Percentiles rank a stretch among this genome's conserved stretches.
phyloP scores from a whole-genome alignment of 2,329 filamentous ascomycete genomes.

The Zymoseptoria pseudotritici region DNA sequence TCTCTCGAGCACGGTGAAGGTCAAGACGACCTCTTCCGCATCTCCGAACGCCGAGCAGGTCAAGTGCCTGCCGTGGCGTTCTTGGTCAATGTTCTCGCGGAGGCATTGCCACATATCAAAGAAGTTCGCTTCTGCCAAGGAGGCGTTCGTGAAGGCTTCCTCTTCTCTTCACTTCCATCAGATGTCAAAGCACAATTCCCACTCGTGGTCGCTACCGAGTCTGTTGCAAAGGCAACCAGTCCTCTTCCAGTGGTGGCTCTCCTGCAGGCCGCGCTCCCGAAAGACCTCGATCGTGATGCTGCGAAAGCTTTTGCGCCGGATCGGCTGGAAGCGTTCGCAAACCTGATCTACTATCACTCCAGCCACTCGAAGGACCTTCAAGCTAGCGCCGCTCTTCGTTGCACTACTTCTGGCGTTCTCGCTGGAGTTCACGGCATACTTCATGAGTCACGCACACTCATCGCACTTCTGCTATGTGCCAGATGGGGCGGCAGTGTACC shows the following conservation, averaged over 20 bases:
- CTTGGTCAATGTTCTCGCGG: constrained; percentile 67
- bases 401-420: constrained; percentile 61
- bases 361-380: constrained; percentile 40
- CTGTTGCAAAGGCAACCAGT: constrained; percentile 43
- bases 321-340: constrained; percentile 50
- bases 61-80: constrained; percentile 81
- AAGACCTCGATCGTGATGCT: constrained; percentile 25
- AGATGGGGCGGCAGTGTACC: constrained; percentile 64
- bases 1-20: constrained; percentile 30
- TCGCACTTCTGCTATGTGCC: constrained; percentile 65
- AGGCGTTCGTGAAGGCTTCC: constrained; percentile 74
- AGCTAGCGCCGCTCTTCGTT: constrained; percentile 63
- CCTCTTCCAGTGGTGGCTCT: constrained; percentile 41
- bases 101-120: constrained; percentile 62
- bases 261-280: constrained; percentile 43
- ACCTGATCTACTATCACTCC: constrained; percentile 47
- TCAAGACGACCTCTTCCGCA: constrained; percentile 50
- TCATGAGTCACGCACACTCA: constrained; percentile 61
- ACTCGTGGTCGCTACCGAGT: constrained; percentile 53
- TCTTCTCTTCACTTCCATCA: constrained; percentile 62
- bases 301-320: constrained; percentile 35
- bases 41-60: constrained; percentile 68
- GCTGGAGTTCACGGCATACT: constrained; percentile 64
- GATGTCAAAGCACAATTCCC: constrained; percentile 58
- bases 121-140: constrained; percentile 78